Evolutionary conservation across 2,329 filamentous ascomycete genomes (phyloP).

Genomic region (Botryosphaeria agaves): DNA sequence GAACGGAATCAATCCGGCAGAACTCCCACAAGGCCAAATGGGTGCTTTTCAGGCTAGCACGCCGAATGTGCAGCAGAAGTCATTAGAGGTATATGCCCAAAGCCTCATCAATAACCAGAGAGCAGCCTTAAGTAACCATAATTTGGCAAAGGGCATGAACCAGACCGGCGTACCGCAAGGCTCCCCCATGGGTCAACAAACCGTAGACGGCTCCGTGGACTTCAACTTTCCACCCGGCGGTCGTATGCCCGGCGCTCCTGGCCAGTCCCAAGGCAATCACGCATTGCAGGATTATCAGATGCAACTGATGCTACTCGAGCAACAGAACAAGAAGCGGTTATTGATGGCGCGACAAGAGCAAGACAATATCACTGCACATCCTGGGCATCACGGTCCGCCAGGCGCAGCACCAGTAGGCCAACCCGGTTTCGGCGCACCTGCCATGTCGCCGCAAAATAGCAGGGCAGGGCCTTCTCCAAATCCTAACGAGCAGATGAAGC

Average conservation of each 20-base stretch:
- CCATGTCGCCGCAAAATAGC: conserved; percentile 51
- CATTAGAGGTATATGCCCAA: conserved; percentile 74
- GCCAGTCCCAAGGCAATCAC: conserved; percentile 48
- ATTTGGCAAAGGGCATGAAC: conserved; percentile 57
- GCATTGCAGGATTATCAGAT: conserved; percentile 78
- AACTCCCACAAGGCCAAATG: conserved; percentile 50
- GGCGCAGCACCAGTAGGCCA: conserved; percentile 12
- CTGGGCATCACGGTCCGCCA: conserved; percentile 31
- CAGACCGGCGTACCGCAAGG: conserved; percentile 55
- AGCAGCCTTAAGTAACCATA: conserved; percentile 63
- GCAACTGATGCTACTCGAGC: conserved; percentile 74
- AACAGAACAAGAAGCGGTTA: conserved; percentile 73
- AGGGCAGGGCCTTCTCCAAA: conserved; percentile 59
- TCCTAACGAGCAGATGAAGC: conserved; percentile 63
- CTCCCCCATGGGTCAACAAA: conserved; percentile 66
- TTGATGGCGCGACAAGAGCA: conserved; percentile 73
- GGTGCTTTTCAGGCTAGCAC: conserved; percentile 15
- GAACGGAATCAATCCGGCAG: conserved; percentile 60
- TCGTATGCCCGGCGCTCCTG: conserved; percentile 14
- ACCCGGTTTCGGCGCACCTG: conserved; percentile 39
- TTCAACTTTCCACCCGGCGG: conserved; percentile 11
- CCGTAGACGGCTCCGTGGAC: conserved; percentile 44
- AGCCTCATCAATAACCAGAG: conserved; percentile 71
- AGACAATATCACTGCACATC: conserved; percentile 41
- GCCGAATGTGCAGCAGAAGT: conserved; percentile 55